Evolutionary conservation across 2,329 filamentous ascomycete species (phyloP), one percentile per base, ranked within the genome.

Genomic region (Nectriaceae sp.): DNA sequence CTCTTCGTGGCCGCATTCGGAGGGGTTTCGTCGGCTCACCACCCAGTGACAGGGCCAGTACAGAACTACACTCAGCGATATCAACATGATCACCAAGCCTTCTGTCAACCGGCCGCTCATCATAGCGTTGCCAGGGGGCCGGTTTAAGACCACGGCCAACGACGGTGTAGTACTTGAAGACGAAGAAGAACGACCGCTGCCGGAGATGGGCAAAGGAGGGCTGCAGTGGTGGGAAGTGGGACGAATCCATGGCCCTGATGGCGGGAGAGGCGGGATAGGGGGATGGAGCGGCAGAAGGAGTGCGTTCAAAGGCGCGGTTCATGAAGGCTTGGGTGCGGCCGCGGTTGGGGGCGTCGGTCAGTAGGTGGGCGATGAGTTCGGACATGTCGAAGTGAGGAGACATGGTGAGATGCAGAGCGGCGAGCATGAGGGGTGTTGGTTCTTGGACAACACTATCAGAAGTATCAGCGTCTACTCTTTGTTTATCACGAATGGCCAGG

Each of bases 101-200:
- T 44, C 66, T 63, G 57, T 74, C 63, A 26, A 66, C 57, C 0
- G 72, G 64, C n/a, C 70, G 65, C 37, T 70, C 73, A 54, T 84
- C 81, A 31, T 77, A 76, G 18, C 72, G 68, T 59, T 86, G 83
- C 82, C 82, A 86, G 5, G 78, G 71, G 57, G 82, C 79, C 0
- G 83, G 82, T 24, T 74, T 70, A 35, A 82, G 75, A 4, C 75
- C 76, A 4, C 79, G 72, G 2, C 75, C 78, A 11, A 85, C 75
- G 5, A 84, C 72, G 4, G 82, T 85, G 59, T 83, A 85, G 61
- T 85, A 86, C 55, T 85, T 84, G 62, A 86, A 84, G 36, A 75
- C 79, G 61, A 86, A 85, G 54, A 84, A 77, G 62, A 85, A 84
- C 6, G 76, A 79, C 5, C 77, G 71, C 55, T 81, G 81, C 11